Percentiles rank a stretch among this genome's conserved stretches.
Evolutionary conservation across 441 rosid genomes (phyloP).

Genomic region (Heliophila coronopifolia): DNA sequence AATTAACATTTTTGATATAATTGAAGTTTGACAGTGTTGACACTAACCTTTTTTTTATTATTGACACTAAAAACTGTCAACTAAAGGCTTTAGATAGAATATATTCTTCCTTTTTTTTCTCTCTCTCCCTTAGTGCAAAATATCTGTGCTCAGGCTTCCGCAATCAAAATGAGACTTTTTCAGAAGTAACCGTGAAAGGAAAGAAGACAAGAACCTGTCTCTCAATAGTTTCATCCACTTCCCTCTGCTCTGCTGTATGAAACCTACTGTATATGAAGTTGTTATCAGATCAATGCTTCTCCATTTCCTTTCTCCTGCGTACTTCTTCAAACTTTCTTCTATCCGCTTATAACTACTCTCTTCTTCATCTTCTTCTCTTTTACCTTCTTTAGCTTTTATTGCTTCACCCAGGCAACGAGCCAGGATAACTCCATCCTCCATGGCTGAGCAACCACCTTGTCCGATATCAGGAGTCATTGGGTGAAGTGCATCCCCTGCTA

Average conservation of each 20-base stretch:
- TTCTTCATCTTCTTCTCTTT: slow-evolving; percentile 12
- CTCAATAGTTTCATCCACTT: slow-evolving; percentile 40
- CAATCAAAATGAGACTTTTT: slow-evolving; percentile 39
- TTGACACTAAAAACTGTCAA: no score
- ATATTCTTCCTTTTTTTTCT: no score
- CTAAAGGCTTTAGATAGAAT: no score
- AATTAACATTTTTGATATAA: no score
- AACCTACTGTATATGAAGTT: slow-evolving; percentile 46
- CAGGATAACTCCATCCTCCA: slow-evolving; percentile 56
- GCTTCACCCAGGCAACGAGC: slow-evolving; percentile 56
- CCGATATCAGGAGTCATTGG: slow-evolving; percentile 75
- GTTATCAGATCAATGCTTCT: slow-evolving; percentile 57
- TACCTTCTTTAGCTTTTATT: slow-evolving; percentile 15
- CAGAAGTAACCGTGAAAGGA: slow-evolving; percentile 30
- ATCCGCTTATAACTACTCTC: slow-evolving; percentile 35
- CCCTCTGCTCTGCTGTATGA: slow-evolving; percentile 43
- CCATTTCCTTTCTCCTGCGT: slow-evolving; percentile 61
- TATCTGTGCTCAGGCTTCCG: no score
- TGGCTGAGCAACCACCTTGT: slow-evolving; percentile 61
- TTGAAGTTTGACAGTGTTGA: no score
- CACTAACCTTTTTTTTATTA: no score
- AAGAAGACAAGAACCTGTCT: slow-evolving; percentile 32
- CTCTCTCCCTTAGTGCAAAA: no score
- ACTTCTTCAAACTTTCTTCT: slow-evolving; percentile 42
- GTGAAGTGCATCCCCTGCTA: slow-evolving; percentile 72